phyloP scores from a whole-genome alignment of 1,139 yeast genomes.

The Diutina rugosa region DNA sequence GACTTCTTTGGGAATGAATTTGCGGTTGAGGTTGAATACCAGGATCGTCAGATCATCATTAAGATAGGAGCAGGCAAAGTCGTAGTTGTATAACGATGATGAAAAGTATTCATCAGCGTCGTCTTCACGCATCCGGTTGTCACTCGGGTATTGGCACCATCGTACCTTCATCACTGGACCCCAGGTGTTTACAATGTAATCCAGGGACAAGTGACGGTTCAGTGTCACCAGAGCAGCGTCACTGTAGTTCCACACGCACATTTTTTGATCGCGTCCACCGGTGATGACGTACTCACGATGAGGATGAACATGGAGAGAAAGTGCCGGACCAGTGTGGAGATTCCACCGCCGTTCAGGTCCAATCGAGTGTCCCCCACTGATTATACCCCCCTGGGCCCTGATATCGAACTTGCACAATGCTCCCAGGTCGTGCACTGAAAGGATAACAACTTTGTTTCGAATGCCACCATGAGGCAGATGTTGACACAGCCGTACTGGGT shows the following conservation, averaged over 20 bases:
- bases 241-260: slow-evolving; percentile 63
- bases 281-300: slow-evolving; percentile 70
- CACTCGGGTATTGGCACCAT: slow-evolving; percentile 36
- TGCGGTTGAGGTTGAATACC: slow-evolving; percentile 62
- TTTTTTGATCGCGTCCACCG: slow-evolving; percentile 84
- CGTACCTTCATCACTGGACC: slow-evolving; percentile 64
- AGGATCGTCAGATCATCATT: slow-evolving; percentile 67
- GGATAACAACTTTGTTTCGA: slow-evolving; percentile 19
- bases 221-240: slow-evolving; percentile 21
- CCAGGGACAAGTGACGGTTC: slow-evolving; percentile 33
- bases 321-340: slow-evolving; percentile 88
- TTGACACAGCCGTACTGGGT: slow-evolving; percentile 52
- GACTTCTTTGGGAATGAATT: slow-evolving; percentile 61
- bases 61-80: slow-evolving; percentile 66
- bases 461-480: slow-evolving; percentile 37
- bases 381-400: slow-evolving; percentile 21
- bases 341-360: slow-evolving; percentile 63
- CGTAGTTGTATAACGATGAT: slow-evolving; percentile 29
- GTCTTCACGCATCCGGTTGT: slow-evolving; percentile 3
- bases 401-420: slow-evolving; percentile 76
- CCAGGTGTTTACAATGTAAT: slow-evolving; percentile 61
- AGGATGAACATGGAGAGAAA: slow-evolving; percentile 83
- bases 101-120: slow-evolving; percentile 1
- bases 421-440: slow-evolving; percentile 81
- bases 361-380: slow-evolving; percentile 8